phyloP scores from a whole-genome alignment of 164 flowering plant species.

The Stephania yunnanensis region DNA sequence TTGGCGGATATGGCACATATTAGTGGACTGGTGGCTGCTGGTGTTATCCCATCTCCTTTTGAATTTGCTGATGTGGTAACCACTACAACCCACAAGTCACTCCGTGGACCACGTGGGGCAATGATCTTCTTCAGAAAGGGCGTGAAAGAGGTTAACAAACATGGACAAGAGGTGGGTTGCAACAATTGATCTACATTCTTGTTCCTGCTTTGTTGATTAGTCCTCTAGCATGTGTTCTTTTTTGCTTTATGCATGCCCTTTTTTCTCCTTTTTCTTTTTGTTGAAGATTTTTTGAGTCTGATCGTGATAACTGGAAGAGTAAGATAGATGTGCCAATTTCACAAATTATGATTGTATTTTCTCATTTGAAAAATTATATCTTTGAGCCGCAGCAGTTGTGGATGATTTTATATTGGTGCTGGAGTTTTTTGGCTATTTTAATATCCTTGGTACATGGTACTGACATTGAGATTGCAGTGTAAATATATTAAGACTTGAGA shows the following conservation, averaged over 20 bases:
- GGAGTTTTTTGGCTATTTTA: background rate
- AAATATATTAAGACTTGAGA: background rate
- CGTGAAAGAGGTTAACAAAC: slow-evolving; percentile 76
- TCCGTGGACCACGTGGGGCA: slow-evolving; percentile 98
- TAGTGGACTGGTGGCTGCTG: slow-evolving; percentile 98
- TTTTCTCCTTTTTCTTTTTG: background rate
- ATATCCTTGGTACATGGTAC: background rate
- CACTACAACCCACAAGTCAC: slow-evolving; percentile 98
- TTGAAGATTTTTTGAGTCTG: background rate
- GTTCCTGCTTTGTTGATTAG: background rate
- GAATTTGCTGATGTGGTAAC: slow-evolving; percentile 98
- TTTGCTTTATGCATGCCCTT: background rate
- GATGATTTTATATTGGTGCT: background rate
- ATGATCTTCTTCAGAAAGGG: slow-evolving; percentile 92
- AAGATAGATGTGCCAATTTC: background rate
- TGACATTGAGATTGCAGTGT: slow-evolving; percentile 3
- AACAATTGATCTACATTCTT: background rate
- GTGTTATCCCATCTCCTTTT: slow-evolving; percentile 96
- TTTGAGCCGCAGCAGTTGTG: too few species aligned
- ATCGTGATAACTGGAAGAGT: background rate
- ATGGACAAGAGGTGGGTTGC: slow-evolving; percentile 65
- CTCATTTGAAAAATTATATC: too few species aligned
- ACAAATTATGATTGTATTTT: background rate
- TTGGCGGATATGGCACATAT: slow-evolving; percentile 99
- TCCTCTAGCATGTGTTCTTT: background rate